phyloP scores from a whole-genome alignment of 345 rosid genomes.

The Garcia nutans region DNA sequence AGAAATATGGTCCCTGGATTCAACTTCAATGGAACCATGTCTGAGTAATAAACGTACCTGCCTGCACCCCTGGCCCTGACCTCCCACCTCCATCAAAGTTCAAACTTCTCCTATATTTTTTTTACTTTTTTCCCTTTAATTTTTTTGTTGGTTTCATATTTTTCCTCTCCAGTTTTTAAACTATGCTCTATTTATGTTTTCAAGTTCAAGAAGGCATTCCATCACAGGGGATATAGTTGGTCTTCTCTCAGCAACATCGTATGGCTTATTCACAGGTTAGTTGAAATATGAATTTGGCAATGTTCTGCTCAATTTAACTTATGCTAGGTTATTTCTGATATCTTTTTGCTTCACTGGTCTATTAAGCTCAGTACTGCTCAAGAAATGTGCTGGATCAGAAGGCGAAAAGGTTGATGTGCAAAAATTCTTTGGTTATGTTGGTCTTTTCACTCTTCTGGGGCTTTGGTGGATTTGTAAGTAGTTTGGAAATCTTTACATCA shows the following conservation, averaged over 20 bases:
- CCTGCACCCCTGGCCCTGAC: no score
- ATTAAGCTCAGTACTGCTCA: conserved; percentile 48
- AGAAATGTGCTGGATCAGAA: conserved; percentile 55
- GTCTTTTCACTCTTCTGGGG: conserved; percentile 56
- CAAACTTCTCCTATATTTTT: neutral
- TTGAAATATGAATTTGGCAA: neutral
- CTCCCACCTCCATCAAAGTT: no score
- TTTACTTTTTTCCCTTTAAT: neutral
- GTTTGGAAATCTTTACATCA: neutral
- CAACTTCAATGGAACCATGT: no score
- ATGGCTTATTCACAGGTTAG: conserved; percentile 59
- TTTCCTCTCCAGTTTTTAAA: conserved; percentile 1
- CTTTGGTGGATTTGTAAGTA: conserved; percentile 72
- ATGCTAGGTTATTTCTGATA: conserved; percentile 3
- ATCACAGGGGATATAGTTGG: conserved; percentile 53
- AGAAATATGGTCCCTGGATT: no score
- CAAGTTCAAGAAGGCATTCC: conserved; percentile 43
- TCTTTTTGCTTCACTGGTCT: neutral
- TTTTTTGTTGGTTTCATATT: neutral
- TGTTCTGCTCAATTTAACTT: conserved; percentile 4
- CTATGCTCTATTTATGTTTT: conserved; percentile 14
- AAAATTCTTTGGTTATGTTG: conserved; percentile 57
- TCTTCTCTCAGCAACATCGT: conserved; percentile 54
- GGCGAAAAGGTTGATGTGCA: conserved; percentile 56
- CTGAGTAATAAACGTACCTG: no score